Conservation (phyloP, 495 filamentous ascomycete genomes). For the Aspergillus nanangensis region DNA sequence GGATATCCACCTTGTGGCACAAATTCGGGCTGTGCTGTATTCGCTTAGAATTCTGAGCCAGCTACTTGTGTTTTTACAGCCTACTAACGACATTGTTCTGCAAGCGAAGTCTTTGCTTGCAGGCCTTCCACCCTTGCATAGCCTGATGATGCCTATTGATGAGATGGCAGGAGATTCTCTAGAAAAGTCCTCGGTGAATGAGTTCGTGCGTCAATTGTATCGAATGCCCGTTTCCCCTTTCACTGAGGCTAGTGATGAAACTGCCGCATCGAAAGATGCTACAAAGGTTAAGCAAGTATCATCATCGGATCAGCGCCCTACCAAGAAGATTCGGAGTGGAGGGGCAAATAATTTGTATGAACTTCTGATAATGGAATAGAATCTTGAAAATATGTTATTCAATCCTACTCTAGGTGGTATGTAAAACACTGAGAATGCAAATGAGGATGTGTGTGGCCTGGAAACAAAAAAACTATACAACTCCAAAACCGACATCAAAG, state of each 20-base stretch:
- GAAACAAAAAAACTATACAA: too few species aligned
- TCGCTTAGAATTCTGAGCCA: conserved; percentile 63
- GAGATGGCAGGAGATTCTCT: conserved; percentile 14
- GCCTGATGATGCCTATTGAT: conserved; percentile 23
- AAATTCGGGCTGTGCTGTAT: conserved; percentile 59
- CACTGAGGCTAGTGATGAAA: too few species aligned
- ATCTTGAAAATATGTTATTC: neutral
- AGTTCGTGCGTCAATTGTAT: conserved; percentile 10
- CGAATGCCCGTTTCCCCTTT: too few species aligned
- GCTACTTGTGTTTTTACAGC: conserved; percentile 29
- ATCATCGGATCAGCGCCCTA: too few species aligned
- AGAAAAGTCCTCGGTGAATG: conserved; percentile 1
- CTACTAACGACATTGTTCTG: neutral
- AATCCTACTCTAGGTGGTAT: neutral
- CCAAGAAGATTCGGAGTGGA: too few species aligned
- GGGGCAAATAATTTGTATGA: neutral
- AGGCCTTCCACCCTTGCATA: conserved; percentile 27
- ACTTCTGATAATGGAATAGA: neutral
- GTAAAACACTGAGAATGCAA: too few species aligned
- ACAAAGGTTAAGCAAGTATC: too few species aligned
- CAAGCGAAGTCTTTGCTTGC: conserved; percentile 12
- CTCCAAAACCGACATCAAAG: too few species aligned
- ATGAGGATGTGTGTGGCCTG: too few species aligned
- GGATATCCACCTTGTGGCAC: conserved; percentile 58
- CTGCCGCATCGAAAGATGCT: too few species aligned